phyloP scores from a whole-genome alignment of 352 stramenopile species.

The Phytophthora boehmeriae region DNA sequence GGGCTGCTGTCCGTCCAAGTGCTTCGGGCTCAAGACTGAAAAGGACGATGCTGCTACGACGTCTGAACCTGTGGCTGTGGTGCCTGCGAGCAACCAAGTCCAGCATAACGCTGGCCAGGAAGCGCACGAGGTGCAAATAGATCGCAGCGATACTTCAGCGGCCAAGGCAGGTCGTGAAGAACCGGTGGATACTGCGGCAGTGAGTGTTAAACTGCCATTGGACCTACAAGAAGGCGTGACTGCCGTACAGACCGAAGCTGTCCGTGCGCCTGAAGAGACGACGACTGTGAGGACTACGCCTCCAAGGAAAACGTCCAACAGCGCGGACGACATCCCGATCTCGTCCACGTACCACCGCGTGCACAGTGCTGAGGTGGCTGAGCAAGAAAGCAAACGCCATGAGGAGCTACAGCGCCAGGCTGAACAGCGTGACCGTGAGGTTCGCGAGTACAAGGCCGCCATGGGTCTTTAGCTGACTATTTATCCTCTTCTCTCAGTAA shows the following conservation, averaged over 20 bases:
- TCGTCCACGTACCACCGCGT: slow-evolving; percentile 80
- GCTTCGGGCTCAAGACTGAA: background rate
- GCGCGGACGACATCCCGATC: slow-evolving; percentile 72
- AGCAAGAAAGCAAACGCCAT: slow-evolving; percentile 48
- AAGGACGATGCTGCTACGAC: slow-evolving; percentile 16
- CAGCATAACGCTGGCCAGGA: slow-evolving; percentile 4
- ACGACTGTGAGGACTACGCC: slow-evolving; percentile 5
- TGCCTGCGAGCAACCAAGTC: slow-evolving; percentile 14
- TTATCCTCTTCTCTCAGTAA: too few relatives aligned
- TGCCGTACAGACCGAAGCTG: slow-evolving; percentile 4
- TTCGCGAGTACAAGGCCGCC: slow-evolving; percentile 65
- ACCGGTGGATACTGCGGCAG: slow-evolving; percentile 9
- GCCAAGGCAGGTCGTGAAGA: slow-evolving; percentile 44
- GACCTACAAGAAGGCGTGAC: slow-evolving; percentile 2
- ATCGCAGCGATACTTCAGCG: slow-evolving; percentile 31
- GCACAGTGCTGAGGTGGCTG: slow-evolving; percentile 56
- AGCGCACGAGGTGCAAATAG: slow-evolving; percentile 43
- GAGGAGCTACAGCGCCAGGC: slow-evolving; percentile 53
- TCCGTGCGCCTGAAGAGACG: slow-evolving; percentile 8
- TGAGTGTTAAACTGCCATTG: background rate
- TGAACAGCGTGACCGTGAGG: slow-evolving; percentile 55
- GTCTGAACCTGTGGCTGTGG: slow-evolving; percentile 6
- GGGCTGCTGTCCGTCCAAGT: slow-evolving; percentile 72
- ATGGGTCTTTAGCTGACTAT: slow-evolving; percentile 22
- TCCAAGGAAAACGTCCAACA: slow-evolving; percentile 29